Percentiles rank a stretch among this genome's conserved stretches.
Conservation (phyloP, 1,284 basidiomycete species). For the Apiotrichum brassicae region DNA sequence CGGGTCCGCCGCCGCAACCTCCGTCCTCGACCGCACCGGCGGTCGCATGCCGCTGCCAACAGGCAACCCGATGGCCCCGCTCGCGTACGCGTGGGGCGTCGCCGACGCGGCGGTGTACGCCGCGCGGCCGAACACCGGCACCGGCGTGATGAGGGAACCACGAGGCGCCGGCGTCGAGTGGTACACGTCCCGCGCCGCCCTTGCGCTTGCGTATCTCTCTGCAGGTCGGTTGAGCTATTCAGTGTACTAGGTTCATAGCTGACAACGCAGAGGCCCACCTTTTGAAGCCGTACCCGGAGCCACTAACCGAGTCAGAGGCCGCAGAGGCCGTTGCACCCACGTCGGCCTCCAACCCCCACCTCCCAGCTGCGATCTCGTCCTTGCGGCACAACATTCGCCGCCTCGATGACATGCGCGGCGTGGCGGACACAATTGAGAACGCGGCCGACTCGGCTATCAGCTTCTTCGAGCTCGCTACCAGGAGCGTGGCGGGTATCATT, state of each 20-base stretch:
- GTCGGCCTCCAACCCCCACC: constrained; percentile 21
- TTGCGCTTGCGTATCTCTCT: constrained; percentile 32
- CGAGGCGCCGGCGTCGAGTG: constrained; percentile 39
- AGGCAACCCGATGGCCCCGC: constrained; percentile 28
- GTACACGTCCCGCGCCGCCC: constrained; percentile 30
- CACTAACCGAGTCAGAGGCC: background rate
- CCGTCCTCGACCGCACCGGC: constrained; percentile 7
- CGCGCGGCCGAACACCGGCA: constrained; percentile 11
- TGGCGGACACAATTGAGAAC: constrained; percentile 20
- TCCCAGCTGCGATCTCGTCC: constrained; percentile 22
- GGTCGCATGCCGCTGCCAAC: constrained; percentile 27
- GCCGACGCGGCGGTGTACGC: constrained; percentile 30
- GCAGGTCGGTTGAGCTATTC: constrained; percentile 26
- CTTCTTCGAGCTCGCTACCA: constrained; percentile 27
- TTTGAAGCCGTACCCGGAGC: constrained; percentile 28
- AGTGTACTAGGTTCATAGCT: background rate
- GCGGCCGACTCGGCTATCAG: constrained; percentile 25
- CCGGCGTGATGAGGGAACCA: constrained; percentile 35
- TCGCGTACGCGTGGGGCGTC: constrained; percentile 38
- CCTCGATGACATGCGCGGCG: constrained; percentile 15
- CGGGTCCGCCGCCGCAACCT: background rate
- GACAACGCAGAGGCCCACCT: constrained; percentile 30
- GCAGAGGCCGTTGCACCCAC: background rate
- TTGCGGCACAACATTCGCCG: constrained; percentile 25
- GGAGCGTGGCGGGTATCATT: constrained; percentile 29